Conservation (phyloP, 2,329 filamentous ascomycete genomes). For the Verticillium zaregamsianum region DNA sequence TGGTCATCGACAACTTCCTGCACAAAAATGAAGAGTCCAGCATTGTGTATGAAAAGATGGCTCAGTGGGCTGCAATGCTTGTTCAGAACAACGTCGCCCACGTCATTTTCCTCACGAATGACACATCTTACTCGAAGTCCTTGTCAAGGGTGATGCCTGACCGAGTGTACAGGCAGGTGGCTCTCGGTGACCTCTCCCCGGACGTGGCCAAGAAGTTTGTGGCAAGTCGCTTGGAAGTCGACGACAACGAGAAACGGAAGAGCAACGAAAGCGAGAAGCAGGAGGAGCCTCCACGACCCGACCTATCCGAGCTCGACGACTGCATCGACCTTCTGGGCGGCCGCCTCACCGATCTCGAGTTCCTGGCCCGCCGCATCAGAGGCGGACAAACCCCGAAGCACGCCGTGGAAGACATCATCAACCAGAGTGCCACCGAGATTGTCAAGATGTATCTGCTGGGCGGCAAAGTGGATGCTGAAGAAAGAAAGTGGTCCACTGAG, state of each 20-base stretch:
- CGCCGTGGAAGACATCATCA: slow-evolving; percentile 83
- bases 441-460: slow-evolving; percentile 87
- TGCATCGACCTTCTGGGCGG: slow-evolving; percentile 83
- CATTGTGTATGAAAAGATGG: slow-evolving; percentile 72
- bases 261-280: slow-evolving; percentile 14
- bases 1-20: slow-evolving; percentile 89
- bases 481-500: slow-evolving; percentile 70
- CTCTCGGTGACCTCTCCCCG: slow-evolving; percentile 80
- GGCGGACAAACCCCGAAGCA: slow-evolving; percentile 77
- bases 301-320: slow-evolving; percentile 70
- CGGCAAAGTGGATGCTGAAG: slow-evolving; percentile 38
- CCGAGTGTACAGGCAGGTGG: slow-evolving; percentile 81
- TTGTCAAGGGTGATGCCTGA: slow-evolving; percentile 85
- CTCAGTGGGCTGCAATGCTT: slow-evolving; percentile 84
- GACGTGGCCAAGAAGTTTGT: slow-evolving; percentile 88
- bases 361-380: slow-evolving; percentile 84
- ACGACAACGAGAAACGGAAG: slow-evolving; percentile 22
- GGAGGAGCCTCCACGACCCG: slow-evolving; percentile 17
- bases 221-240: slow-evolving; percentile 68
- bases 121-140: slow-evolving; percentile 83
- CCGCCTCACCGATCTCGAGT: slow-evolving; percentile 91
- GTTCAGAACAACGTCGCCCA: slow-evolving; percentile 88
- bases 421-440: slow-evolving; percentile 84
- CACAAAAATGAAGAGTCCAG: slow-evolving; percentile 67
- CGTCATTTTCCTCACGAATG: slow-evolving; percentile 89